These are phyloP conservation scores for Clarireedia paspali DNA, from an alignment of 2,329 filamentous ascomycete species.

Conservation along the genomic window DNA sequence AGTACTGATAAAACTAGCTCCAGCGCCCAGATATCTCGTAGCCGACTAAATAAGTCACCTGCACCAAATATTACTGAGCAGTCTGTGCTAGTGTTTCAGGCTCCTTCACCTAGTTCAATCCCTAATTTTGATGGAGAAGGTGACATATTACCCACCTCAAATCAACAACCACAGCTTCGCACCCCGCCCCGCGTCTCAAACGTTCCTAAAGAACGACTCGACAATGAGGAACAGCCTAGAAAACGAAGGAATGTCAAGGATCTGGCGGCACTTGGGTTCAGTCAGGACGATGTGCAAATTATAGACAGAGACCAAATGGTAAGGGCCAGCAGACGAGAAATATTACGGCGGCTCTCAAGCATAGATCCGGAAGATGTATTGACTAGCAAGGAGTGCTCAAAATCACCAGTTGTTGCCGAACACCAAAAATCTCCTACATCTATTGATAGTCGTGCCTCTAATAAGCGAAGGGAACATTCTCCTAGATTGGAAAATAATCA, in stretches of 20 bases:
- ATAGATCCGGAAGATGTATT: not conserved
- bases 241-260: constrained; percentile 1
- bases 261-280: not conserved
- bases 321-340: not conserved
- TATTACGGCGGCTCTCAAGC: not conserved
- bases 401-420: no score
- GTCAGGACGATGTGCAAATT: constrained; percentile 1
- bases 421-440: no score
- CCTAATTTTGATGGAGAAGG: not conserved
- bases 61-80: not conserved
- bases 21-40: no score
- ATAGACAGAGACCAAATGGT: constrained; percentile 5
- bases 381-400: not conserved
- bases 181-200: no score
- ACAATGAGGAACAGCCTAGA: not conserved
- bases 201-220: no score
- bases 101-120: not conserved
- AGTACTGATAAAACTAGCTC: no score
- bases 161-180: no score
- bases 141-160: no score
- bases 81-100: not conserved
- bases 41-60: no score
- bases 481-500: no score
- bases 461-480: no score
- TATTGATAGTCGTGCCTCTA: no score